Percentiles rank a stretch among this genome's conserved stretches.
phyloP scores from a whole-genome alignment of 805 yeast species.

The Candida verbasci region DNA sequence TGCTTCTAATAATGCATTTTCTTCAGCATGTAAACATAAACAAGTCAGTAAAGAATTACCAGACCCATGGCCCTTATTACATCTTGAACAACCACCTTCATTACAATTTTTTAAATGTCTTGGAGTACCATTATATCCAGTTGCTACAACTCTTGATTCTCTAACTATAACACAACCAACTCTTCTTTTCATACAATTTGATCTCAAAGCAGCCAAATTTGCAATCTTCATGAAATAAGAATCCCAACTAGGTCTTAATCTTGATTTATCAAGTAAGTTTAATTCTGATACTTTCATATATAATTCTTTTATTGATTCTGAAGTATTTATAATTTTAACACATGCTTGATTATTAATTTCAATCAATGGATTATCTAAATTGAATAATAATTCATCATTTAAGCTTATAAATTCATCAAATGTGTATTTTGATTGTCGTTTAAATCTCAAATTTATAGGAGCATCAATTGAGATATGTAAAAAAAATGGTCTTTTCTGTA shows the following conservation, averaged over 20 bases:
- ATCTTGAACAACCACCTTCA: slow-evolving; percentile 91
- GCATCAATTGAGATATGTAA: slow-evolving; percentile 77
- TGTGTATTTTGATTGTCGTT: slow-evolving; percentile 19
- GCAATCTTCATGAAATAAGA: slow-evolving; percentile 92
- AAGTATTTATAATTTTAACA: slow-evolving; percentile 37
- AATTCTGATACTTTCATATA: slow-evolving; percentile 38
- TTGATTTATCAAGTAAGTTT: slow-evolving; percentile 28
- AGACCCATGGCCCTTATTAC: slow-evolving; percentile 63
- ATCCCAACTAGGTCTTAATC: slow-evolving; percentile 94
- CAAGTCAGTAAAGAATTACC: slow-evolving; percentile 79
- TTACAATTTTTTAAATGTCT: slow-evolving; percentile 83
- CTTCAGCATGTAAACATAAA: slow-evolving; percentile 94
- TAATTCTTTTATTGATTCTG: slow-evolving; percentile 30
- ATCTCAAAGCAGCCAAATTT: slow-evolving; percentile 84
- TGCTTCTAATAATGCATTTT: slow-evolving; percentile 89
- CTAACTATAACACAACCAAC: slow-evolving; percentile 95
- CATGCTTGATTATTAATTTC: slow-evolving; percentile 57
- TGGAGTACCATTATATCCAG: slow-evolving; percentile 98
- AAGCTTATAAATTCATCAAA: slow-evolving; percentile 34
- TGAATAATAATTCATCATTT: slow-evolving; percentile 33
- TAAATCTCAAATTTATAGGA: slow-evolving; percentile 48
- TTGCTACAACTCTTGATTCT: slow-evolving; percentile 82
- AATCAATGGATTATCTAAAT: slow-evolving; percentile 47
- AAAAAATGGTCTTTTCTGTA: slow-evolving; percentile 76
- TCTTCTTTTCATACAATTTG: slow-evolving; percentile 95